Percentiles rank a stretch among this genome's conserved stretches.
phyloP scores from a whole-genome alignment of 148 eudicot species.

The Rhododendron williamsianum region DNA sequence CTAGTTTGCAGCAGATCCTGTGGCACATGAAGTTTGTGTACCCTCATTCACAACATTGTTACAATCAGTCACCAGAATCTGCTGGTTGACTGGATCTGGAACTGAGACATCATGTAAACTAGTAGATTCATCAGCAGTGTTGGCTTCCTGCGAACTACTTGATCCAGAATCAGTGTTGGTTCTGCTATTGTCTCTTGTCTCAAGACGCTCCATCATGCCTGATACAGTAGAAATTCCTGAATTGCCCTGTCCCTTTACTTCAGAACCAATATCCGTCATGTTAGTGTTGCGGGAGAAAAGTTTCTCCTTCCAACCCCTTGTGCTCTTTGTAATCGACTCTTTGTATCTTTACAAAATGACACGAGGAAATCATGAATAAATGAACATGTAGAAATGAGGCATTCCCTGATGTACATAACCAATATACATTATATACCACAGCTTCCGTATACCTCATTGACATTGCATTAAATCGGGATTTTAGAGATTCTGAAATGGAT shows the following conservation, averaged over 20 bases:
- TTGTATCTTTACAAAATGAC: slow-evolving; percentile 45
- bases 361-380: neutral
- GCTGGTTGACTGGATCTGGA: slow-evolving; percentile 24
- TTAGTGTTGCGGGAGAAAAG: slow-evolving; percentile 76
- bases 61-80: slow-evolving; percentile 16
- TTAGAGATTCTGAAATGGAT: slow-evolving; percentile 74
- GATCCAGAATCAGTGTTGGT: slow-evolving; percentile 30
- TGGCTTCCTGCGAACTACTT: slow-evolving; percentile 34
- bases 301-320: slow-evolving; percentile 88
- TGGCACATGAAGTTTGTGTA: slow-evolving; percentile 34
- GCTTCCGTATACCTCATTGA: slow-evolving; percentile 57
- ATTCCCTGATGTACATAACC: neutral
- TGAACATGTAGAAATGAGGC: neutral
- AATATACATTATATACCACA: neutral
- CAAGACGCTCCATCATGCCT: slow-evolving; percentile 72
- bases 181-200: slow-evolving; percentile 39
- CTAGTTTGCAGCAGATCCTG: slow-evolving; percentile 52
- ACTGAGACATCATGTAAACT: slow-evolving; percentile 36
- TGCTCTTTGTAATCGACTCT: slow-evolving; percentile 81
- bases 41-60: slow-evolving; percentile 30
- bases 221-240: slow-evolving; percentile 60
- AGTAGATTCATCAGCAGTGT: slow-evolving; percentile 30
- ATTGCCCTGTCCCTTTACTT: slow-evolving; percentile 54
- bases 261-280: slow-evolving; percentile 48
- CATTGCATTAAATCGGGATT: slow-evolving; percentile 67